Percentiles rank a stretch among this genome's conserved stretches.
These are phyloP conservation scores for Smittium culicis DNA, from an alignment of 371 early-diverging fungal genomes.

Conservation along the genomic window DNA sequence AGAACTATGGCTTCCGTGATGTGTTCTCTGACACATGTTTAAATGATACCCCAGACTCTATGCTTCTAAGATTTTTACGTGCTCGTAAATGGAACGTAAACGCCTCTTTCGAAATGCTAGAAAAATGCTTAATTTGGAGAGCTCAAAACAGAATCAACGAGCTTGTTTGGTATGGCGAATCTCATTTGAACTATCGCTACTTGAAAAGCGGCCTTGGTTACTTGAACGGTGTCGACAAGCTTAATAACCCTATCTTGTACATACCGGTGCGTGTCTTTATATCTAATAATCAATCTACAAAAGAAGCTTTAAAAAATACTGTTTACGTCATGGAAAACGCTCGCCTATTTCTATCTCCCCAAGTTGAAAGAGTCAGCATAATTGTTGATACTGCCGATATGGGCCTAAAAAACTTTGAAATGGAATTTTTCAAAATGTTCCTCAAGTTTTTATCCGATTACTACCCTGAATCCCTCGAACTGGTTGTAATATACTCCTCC, in stretches of 20 bases:
- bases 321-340: slow-evolving; percentile 69
- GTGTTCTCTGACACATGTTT: slow-evolving; percentile 22
- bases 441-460: slow-evolving; percentile 64
- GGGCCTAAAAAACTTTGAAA: slow-evolving; percentile 66
- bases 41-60: slow-evolving; percentile 40
- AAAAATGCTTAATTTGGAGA: slow-evolving; percentile 35
- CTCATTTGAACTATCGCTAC: slow-evolving; percentile 23
- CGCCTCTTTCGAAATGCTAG: slow-evolving; percentile 35
- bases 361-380: slow-evolving; percentile 59
- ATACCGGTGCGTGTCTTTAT: slow-evolving; percentile 45
- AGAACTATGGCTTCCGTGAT: slow-evolving; percentile 12
- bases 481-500: slow-evolving; percentile 59
- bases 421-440: slow-evolving; percentile 57
- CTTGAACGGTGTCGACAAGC: slow-evolving; percentile 27
- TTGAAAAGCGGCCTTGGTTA: slow-evolving; percentile 32
- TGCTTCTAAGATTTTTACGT: slow-evolving; percentile 41
- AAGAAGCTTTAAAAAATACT: slow-evolving; percentile 36
- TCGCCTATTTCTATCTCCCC: slow-evolving; percentile 50
- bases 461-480: slow-evolving; percentile 78
- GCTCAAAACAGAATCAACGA: slow-evolving; percentile 24
- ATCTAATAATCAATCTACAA: slow-evolving; percentile 25
- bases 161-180: slow-evolving; percentile 32
- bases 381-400: slow-evolving; percentile 72
- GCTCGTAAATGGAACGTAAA: slow-evolving; percentile 43
- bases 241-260: slow-evolving; percentile 35